Conservation (phyloP, 495 filamentous ascomycete species). For the Lepraria neglecta region DNA sequence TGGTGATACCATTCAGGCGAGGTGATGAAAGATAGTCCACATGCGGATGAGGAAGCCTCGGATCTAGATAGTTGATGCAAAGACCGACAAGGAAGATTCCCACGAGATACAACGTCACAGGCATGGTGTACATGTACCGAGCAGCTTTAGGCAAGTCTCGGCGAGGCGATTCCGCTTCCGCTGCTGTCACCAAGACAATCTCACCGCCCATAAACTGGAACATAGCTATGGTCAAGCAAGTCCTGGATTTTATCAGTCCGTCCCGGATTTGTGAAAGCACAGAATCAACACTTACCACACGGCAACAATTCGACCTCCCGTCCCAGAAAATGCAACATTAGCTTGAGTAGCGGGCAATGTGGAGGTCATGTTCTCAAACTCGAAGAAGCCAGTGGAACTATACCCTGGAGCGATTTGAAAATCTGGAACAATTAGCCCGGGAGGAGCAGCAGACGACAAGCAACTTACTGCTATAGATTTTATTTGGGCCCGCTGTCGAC, state of each 20-base stretch:
- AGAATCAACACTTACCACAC: conserved; percentile 26
- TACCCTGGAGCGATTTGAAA: conserved; percentile 26
- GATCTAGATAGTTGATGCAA: conserved; percentile 32
- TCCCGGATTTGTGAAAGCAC: not conserved
- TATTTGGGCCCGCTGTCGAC: conserved; percentile 21
- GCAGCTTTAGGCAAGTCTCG: conserved; percentile 28
- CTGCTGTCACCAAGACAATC: conserved; percentile 38
- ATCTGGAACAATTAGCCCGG: conserved; percentile 1
- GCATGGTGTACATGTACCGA: conserved; percentile 30
- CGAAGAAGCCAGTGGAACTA: conserved; percentile 26
- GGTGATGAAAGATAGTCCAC: conserved; percentile 17
- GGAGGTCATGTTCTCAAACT: not conserved
- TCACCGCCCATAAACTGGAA: conserved; percentile 43
- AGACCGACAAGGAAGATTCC: conserved; percentile 31
- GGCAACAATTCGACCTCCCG: conserved; percentile 27
- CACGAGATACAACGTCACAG: conserved; percentile 30
- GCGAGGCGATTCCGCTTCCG: conserved; percentile 36
- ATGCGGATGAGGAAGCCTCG: conserved; percentile 30
- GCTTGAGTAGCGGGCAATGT: not conserved
- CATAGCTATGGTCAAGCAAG: conserved; percentile 37
- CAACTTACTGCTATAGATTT: conserved; percentile 14
- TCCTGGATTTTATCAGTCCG: conserved; percentile 27
- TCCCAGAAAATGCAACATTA: conserved; percentile 23
- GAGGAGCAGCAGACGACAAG: not conserved
- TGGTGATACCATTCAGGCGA: conserved; percentile 15